phyloP scores from a whole-genome alignment of 2,329 filamentous ascomycete genomes.

The Botrytis galanthina region DNA sequence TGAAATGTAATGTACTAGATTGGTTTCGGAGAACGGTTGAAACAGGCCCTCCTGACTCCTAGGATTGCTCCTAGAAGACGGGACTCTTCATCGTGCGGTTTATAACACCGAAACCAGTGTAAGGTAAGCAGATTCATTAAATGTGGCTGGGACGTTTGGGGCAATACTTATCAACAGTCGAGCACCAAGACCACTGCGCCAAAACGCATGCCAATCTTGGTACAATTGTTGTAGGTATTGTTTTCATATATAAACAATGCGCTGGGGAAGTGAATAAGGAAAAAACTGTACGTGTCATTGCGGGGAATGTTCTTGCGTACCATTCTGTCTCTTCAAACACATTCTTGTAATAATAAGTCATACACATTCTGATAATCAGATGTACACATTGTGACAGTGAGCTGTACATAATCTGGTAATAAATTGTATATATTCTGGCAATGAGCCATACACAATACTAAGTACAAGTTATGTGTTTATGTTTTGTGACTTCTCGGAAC shows the following conservation, averaged over 20 bases:
- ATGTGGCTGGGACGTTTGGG: not conserved
- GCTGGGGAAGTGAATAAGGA: not conserved
- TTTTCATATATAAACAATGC: not conserved
- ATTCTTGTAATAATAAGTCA: not conserved
- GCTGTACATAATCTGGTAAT: not conserved
- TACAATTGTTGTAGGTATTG: not conserved
- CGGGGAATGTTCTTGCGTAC: not conserved
- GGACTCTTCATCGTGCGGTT: not conserved
- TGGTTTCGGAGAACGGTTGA: not conserved
- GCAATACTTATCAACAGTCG: not conserved
- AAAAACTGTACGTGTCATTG: not conserved
- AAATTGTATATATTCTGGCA: not conserved
- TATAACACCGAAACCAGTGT: not conserved
- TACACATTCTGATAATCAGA: too few relatives aligned
- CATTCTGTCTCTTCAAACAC: not conserved
- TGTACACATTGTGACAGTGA: not conserved
- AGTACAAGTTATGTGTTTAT: not conserved
- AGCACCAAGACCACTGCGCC: not conserved
- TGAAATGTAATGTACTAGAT: not conserved
- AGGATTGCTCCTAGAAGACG: not conserved
- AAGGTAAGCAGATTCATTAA: not conserved
- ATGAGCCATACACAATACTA: not conserved
- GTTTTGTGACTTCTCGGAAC: not conserved
- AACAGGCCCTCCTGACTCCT: slow-evolving; percentile 1
- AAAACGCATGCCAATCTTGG: not conserved